Evolutionary conservation across 441 rosid species (phyloP), one percentile per base, ranked within the genome.

Genomic region (Erodium texanum): DNA sequence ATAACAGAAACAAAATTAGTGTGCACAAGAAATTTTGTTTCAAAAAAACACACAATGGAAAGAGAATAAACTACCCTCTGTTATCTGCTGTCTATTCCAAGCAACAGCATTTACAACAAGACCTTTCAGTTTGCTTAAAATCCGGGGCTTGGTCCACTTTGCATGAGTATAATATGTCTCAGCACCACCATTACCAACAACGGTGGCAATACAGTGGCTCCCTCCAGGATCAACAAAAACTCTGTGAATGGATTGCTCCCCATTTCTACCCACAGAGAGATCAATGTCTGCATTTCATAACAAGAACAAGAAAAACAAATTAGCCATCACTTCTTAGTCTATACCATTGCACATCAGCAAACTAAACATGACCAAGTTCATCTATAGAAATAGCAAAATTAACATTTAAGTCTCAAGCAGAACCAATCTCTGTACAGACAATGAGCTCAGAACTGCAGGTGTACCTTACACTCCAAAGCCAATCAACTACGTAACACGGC

Each of bases 151-250:
- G 74, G 66, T 87, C 99, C 99, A 95, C 81, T 86, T 95, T 1
- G 96, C 97, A 77, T 95, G 99, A 69, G 86, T 83, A 62, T 95
- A 95, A 75, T 80, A 95, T 56, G 95, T 87, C 62, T 95, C 99
- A 34, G 96, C 87, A 66, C 97, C 97, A 34, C 93, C 97, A 71
- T 73, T 76, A 24, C 97, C 99, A 71, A 80, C 79, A 0, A 95
- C 85, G 6, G 93, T 89, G 59, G 97, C 92, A 73, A 95, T 82
- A 71, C 98, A 95, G 58, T 95, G 99, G 78, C 96, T 87, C 32
- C 99, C 99, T 7, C 98, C 97, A 66, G 99, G 99, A 81, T 95
- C 98, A 67, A 92, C 95, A 77, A 92, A 95, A 73, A 90, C 96
- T 79, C 84, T 84, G 78, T 87, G 98, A 68, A 95, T 80, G 1